Percentiles rank a stretch among this genome's conserved stretches.
phyloP scores from a whole-genome alignment of 768 basidiomycete genomes.

The Lactifluus subvellereus region DNA sequence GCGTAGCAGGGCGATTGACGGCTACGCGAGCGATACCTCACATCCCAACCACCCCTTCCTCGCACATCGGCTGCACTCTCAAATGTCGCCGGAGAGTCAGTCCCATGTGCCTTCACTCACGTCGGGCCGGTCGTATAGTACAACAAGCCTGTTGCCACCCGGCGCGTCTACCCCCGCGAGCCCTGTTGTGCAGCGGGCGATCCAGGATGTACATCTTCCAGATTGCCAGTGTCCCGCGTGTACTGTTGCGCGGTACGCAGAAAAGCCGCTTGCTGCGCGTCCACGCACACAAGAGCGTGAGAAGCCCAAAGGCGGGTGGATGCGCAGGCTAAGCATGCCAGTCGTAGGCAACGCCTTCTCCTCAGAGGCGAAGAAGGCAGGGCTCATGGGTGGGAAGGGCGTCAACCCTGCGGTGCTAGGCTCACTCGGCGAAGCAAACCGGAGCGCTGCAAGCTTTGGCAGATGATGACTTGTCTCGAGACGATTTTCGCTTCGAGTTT shows the following conservation, averaged over 20 bases:
- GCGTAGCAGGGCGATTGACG: slow-evolving; percentile 27
- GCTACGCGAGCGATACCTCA: slow-evolving; percentile 30
- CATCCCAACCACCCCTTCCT: slow-evolving; percentile 26
- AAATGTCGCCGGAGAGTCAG: slow-evolving; percentile 10
- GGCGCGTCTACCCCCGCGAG: slow-evolving; percentile 26
- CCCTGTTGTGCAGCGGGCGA: slow-evolving; percentile 22
- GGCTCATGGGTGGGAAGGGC: slow-evolving; percentile 3
- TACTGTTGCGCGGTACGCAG: slow-evolving; percentile 50
- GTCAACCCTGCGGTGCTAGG: neutral
- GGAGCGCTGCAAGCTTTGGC: slow-evolving; percentile 13
- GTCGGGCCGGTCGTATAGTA: slow-evolving; percentile 37
- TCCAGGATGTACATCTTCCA: slow-evolving; percentile 42
- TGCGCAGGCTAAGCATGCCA: slow-evolving; percentile 73
- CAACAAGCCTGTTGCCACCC: slow-evolving; percentile 37
- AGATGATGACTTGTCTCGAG: neutral
- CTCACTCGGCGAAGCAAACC: slow-evolving; percentile 16
- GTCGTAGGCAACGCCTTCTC: slow-evolving; percentile 50
- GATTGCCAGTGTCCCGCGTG: slow-evolving; percentile 65
- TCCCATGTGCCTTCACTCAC: slow-evolving; percentile 20
- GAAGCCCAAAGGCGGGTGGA: slow-evolving; percentile 67
- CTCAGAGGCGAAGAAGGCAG: slow-evolving; percentile 46
- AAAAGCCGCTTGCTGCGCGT: slow-evolving; percentile 34
- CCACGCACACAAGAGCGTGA: slow-evolving; percentile 43
- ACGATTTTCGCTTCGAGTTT: neutral
- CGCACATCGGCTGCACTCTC: slow-evolving; percentile 12